Evolutionary conservation across 768 basidiomycete species (phyloP), one percentile per base, ranked within the genome.

Genomic region (Amanita pallidorosea): DNA sequence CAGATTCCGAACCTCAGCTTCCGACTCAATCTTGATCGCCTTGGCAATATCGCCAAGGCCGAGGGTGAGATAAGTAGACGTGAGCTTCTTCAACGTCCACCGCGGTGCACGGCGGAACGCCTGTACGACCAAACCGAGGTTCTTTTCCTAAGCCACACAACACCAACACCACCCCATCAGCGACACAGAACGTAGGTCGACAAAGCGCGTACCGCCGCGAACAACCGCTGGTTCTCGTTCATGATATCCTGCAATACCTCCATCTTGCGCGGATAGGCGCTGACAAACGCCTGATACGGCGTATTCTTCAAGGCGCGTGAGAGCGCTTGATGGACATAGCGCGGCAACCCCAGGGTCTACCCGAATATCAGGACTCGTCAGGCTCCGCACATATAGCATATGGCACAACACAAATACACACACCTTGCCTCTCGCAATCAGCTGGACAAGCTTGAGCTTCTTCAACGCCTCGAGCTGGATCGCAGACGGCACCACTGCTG

Each of bases 401-500:
- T n/a, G n/a, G n/a, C 36, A 20, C 29, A 37, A n/a, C 29, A 43
- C 5, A 20, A 18, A 23, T 9, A 5, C 3, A 49, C 69, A 18
- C 22, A 85, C 86, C 74, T 83, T 80, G 15, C 92, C 92, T 47
- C 79, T 73, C 18, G 76, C 70, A 51, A 94, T 87, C 42, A 93
- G 65, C 61, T 92, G 89, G 5, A 91, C 77, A 4, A 94, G 70
- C 18, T 76, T 67, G 43, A 91, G 67, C 65, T 93, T 92, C 73
- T 94, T 94, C 58, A 85, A 68, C 0, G 91, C 91, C 60, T 93
- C 91, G 58, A 92, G 64, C 63, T 95, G 91, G 3, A 93, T 69
- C 7, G 84, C 79, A 3, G 80, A 74, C 0, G 80, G 77, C 36
- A 65, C 72, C 8, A 62, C 68, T 22, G 75, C 83, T 4, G 79